Evolutionary conservation across 2,329 filamentous ascomycete species (phyloP), one percentile per base, ranked within the genome.

Genomic region (Xylaria sp.): DNA sequence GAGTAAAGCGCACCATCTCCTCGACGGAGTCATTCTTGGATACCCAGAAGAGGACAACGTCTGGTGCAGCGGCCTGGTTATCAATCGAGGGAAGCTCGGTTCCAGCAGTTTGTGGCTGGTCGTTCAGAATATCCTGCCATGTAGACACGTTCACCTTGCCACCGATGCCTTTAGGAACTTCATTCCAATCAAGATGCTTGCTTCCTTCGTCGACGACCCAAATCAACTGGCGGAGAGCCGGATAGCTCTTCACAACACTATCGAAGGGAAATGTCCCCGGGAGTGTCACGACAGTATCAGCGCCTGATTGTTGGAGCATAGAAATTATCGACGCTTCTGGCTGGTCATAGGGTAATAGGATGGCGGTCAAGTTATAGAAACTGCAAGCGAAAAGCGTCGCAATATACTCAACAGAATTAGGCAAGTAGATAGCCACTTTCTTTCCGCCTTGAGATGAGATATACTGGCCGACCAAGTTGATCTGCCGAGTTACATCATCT

Each of bases 161-260:
- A 18, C 91, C 91, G 66, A 91, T 90, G 61, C 92, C 91, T 76
- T 91, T 88, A 12, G 94, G 94, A 1, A 94, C 89, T 78, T 95
- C 93, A 75, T 93, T 94, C 94, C 95, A 99, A 81, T 97, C 94
- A 86, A 99, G 92, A 78, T 98, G 95, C 74, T 90, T 89, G 83
- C 91, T 98, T 51, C 94, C 94, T 77, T 94, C 89, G 75, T 98
- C 95, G 5, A 97, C 94, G 13, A 98, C 94, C 93, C 94, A 98
- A 74, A 98, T 88, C 39, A 97, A 86, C 74, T 94, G 89, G 70
- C 90, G 90, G 55, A 99, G 86, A 46, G 87, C 86, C 5, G 90
- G 86, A 75, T 92, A 94, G 62, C 85, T 86, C 75, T 90, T 88
- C 62, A 90, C 86, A 13, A 97, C 87, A 46, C 87, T 83, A 71